A percentile compares a stretch with the other conserved stretches of the same genome.
These are phyloP conservation scores for Globisporangium mamillatum DNA, from an alignment of 352 stramenopile species.

Conservation along the genomic window DNA sequence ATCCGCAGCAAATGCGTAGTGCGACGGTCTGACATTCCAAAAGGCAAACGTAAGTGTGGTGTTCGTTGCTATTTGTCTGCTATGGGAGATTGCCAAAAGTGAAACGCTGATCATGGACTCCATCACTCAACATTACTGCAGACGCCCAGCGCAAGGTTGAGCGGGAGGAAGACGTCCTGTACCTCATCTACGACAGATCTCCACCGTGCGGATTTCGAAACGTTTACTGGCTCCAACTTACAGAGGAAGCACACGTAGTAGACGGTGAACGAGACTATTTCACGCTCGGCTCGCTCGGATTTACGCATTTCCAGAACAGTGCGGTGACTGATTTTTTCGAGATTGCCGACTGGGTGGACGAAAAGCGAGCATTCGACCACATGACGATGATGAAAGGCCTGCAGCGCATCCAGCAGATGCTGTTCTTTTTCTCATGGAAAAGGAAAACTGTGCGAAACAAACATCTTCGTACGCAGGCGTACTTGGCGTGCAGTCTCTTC, in stretches of 20 bases:
- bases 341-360: conserved; percentile 49
- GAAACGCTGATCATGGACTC: background rate
- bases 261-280: conserved; percentile 43
- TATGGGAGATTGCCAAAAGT: conserved; percentile 8
- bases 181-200: conserved; percentile 32
- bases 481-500: conserved; percentile 47
- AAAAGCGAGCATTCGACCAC: conserved; percentile 71
- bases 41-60: conserved; percentile 28
- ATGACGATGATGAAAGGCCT: conserved; percentile 67
- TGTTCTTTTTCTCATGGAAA: conserved; percentile 80
- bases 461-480: conserved; percentile 32
- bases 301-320: conserved; percentile 47
- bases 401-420: conserved; percentile 59
- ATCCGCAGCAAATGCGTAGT: conserved; percentile 29
- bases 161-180: conserved; percentile 57
- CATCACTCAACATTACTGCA: conserved; percentile 5
- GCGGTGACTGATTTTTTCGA: conserved; percentile 54
- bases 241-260: conserved; percentile 31
- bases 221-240: conserved; percentile 61
- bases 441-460: conserved; percentile 43
- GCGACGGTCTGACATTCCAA: conserved; percentile 31
- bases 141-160: conserved; percentile 20
- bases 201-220: conserved; percentile 66
- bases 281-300: conserved; percentile 47
- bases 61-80: background rate